phyloP scores from a whole-genome alignment of 345 rosid species.

The Firmiana major region DNA sequence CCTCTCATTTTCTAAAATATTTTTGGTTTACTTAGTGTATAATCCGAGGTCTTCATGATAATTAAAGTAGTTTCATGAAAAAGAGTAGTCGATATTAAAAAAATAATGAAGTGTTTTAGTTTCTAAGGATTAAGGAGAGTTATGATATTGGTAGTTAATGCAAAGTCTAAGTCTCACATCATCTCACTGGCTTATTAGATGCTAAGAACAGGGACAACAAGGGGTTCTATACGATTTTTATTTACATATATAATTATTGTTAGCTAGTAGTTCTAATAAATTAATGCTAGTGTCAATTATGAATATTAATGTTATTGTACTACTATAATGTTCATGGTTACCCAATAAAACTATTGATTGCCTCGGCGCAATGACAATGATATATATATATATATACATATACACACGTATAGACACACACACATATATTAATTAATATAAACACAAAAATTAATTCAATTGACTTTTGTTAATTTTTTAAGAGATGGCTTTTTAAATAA shows the following conservation, averaged over 20 bases:
- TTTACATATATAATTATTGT: too few relatives aligned
- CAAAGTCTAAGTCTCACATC: not conserved
- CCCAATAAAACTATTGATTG: not conserved
- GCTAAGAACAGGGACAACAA: not conserved
- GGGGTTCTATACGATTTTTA: too few relatives aligned
- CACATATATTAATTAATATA: too few relatives aligned
- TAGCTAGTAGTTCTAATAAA: not conserved
- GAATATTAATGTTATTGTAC: not conserved
- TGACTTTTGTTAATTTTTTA: too few relatives aligned
- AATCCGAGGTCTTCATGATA: not conserved
- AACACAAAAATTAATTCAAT: too few relatives aligned
- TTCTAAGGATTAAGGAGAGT: not conserved
- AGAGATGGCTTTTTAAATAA: too few relatives aligned
- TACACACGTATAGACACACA: too few relatives aligned
- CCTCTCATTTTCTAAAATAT: not conserved
- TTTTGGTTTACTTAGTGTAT: too few relatives aligned
- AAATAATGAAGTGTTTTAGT: not conserved
- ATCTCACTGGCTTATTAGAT: not conserved
- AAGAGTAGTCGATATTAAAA: not conserved
- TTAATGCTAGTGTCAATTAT: not conserved
- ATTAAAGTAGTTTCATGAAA: not conserved
- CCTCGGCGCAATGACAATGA: too few relatives aligned
- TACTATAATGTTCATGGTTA: not conserved
- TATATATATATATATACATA: too few relatives aligned
- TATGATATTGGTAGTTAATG: not conserved